Evolutionary conservation across 2,329 filamentous ascomycete genomes (phyloP), one percentile per base, ranked within the genome.

Genomic region (Colletotrichum sp.): DNA sequence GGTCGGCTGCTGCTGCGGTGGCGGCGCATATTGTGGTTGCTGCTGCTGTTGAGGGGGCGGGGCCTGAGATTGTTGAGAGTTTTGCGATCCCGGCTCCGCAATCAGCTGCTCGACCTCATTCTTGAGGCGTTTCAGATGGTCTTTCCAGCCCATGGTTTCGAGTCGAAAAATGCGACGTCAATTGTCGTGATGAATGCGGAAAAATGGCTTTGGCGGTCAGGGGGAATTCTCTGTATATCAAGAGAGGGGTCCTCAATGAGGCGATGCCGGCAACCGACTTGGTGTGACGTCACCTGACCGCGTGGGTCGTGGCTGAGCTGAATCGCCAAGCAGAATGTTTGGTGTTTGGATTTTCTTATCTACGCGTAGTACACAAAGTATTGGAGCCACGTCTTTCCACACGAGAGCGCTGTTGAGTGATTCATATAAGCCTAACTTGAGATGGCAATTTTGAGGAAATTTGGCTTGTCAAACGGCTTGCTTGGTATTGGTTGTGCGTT

Each of bases 101-200:
- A 82, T 80, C 54, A 85, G 68, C 66, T 78, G 78, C 11, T 85
- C 82, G 34, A 84, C 80, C 61, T 86, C 83, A 54, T 80, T 79
- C 76, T 85, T 86, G 34, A 85, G 69, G 18, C 80, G 78, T 68
- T 85, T 83, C 8, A 86, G 76, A n/a, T 82, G 78, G 38, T 84
- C 80, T 75, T 79, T 84, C 83, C 83, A 84, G 15, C 33, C 65
- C 65, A 67, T 67, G 54, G 24, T 67, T 55, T 21, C 29, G 8
- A 67, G 33, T 31, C 24, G 47, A 47, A 12, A 24, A 16, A 21
- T 8, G 24, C 24, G 47, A 38, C 34, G 0, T 18, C 16, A 15
- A 6, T 34, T 38, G 51, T 59, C 29, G 65, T 33, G 65, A 67
- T 24, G 16, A 12, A 24, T 31, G n/a, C 24, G 21, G 8, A 24